Evolutionary conservation across 345 rosid species (phyloP).

Genomic region (Syzygium oleosum): DNA sequence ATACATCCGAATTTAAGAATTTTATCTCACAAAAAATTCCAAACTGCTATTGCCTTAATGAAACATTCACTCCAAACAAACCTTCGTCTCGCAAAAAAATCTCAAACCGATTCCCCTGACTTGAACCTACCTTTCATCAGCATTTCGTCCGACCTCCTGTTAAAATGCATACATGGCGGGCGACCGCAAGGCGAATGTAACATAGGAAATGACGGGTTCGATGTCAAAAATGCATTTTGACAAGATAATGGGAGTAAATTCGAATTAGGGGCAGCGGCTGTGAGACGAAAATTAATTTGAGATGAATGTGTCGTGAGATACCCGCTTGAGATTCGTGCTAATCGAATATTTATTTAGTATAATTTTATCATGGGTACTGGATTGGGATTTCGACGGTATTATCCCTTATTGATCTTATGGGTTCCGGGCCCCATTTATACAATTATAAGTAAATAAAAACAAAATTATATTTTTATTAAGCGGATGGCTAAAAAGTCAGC

Average conservation of each 20-base stretch:
- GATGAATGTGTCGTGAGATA: fast-evolving
- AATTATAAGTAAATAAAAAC: not conserved
- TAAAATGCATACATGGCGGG: not conserved
- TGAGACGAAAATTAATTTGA: not conserved
- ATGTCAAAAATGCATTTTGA: not conserved
- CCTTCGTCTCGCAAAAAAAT: not conserved
- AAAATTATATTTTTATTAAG: not conserved
- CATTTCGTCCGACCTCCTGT: not conserved
- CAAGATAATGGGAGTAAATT: not conserved
- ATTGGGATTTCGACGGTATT: not conserved
- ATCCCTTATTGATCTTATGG: too few species aligned
- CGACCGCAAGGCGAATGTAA: fast-evolving
- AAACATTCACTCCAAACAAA: not conserved
- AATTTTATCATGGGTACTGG: not conserved
- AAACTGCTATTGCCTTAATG: not conserved
- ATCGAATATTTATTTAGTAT: not conserved
- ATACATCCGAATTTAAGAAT: not conserved
- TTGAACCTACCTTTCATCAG: not conserved
- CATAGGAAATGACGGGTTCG: not conserved
- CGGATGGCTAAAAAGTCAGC: not conserved
- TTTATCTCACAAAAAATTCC: not conserved
- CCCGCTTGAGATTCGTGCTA: not conserved
- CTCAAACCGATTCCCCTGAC: not conserved
- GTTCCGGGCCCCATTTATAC: too few species aligned
- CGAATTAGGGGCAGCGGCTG: fast-evolving